Conservation (phyloP, 257 asterid genomes). For the Voacanga thouarsii region DNA sequence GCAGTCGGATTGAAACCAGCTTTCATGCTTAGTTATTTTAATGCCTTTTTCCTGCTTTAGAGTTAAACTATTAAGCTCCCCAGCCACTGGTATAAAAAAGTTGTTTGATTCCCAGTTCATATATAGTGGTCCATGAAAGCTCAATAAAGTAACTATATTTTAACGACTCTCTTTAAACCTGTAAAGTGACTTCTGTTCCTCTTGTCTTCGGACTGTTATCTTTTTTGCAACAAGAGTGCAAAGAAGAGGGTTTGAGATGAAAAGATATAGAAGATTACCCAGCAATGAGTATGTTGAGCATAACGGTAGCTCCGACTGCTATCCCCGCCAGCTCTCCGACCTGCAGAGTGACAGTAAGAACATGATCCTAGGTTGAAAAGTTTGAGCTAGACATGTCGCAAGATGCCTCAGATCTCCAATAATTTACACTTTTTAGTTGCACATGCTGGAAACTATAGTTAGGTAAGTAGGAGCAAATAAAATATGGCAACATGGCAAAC, state of each 20-base stretch:
- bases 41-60: neutral
- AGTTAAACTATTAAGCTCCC: neutral
- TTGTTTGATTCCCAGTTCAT: neutral
- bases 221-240: no score
- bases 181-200: neutral
- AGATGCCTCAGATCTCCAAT: conserved; percentile 15
- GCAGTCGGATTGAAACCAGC: neutral
- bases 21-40: neutral
- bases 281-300: conserved; percentile 79
- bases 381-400: neutral
- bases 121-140: neutral
- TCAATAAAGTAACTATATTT: neutral
- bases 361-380: neutral
- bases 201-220: no score
- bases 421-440: neutral
- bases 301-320: conserved; percentile 91
- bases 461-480: neutral
- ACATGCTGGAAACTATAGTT: neutral
- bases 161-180: neutral
- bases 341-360: conserved; percentile 27
- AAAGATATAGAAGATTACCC: conserved; percentile 42
- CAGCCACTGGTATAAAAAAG: neutral
- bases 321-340: conserved; percentile 91
- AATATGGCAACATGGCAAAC: neutral
- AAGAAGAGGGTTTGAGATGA: neutral